A percentile compares a stretch with the other conserved stretches of the same genome.
These are phyloP conservation scores for Dioscorea alata DNA, from an alignment of 106 monocot species.

Conservation along the genomic window DNA sequence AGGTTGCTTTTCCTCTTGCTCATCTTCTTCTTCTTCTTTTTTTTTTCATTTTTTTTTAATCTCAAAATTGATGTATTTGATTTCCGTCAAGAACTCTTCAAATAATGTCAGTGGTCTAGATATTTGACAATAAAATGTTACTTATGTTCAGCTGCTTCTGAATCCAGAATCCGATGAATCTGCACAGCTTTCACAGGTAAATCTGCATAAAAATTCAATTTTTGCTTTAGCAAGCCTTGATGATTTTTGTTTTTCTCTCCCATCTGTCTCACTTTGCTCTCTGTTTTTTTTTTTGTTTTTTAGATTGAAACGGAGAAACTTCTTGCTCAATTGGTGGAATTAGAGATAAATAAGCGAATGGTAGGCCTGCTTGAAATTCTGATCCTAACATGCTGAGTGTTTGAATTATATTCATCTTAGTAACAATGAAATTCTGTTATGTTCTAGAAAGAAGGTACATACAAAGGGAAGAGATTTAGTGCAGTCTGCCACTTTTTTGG, in stretches of 20 bases:
- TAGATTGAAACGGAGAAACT: slow-evolving; percentile 75
- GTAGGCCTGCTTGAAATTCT: slow-evolving; percentile 15
- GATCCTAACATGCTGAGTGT: not conserved
- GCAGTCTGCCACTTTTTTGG: slow-evolving; percentile 96
- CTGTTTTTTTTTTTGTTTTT: not conserved
- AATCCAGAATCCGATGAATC: slow-evolving; percentile 52
- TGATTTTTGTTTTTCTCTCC: not conserved
- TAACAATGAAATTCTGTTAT: not conserved
- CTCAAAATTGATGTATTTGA: not conserved
- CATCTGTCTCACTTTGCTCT: not conserved
- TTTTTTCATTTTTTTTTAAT: too few relatives aligned
- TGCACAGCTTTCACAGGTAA: slow-evolving; percentile 59
- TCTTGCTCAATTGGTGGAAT: slow-evolving; percentile 51
- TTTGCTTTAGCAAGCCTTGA: not conserved
- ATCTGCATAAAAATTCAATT: not conserved
- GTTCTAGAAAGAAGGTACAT: slow-evolving; percentile 73
- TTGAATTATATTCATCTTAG: too few relatives aligned
- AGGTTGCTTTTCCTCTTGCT: slow-evolving; percentile 34
- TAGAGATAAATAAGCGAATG: slow-evolving; percentile 40
- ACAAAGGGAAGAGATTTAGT: slow-evolving; percentile 86
- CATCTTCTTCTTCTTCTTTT: not conserved
- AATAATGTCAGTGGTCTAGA: too few relatives aligned
- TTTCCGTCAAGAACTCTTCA: too few relatives aligned
- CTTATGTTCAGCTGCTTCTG: slow-evolving; percentile 32
- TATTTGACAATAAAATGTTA: too few relatives aligned